These are phyloP conservation scores for Agaricus sinodeliciosus DNA, from an alignment of 768 basidiomycete genomes.

Conservation along the genomic window DNA sequence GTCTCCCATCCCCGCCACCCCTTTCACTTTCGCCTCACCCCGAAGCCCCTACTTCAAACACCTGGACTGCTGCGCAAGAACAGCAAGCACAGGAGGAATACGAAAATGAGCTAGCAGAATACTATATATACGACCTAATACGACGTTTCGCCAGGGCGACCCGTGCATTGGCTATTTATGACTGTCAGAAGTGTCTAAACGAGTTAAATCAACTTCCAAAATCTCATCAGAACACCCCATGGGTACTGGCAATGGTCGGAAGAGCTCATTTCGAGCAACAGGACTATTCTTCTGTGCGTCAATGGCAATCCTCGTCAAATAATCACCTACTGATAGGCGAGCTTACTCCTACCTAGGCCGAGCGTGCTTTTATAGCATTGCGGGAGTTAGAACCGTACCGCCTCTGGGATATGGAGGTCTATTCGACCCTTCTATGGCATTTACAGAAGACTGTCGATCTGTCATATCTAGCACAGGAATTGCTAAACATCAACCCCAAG, in stretches of 20 bases:
- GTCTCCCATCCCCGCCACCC: slow-evolving; percentile 58
- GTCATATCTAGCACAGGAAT: slow-evolving; percentile 89
- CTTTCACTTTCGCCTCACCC: slow-evolving; percentile 55
- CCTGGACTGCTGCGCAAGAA: slow-evolving; percentile 61
- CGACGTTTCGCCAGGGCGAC: slow-evolving; percentile 77
- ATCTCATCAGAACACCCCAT: slow-evolving; percentile 66
- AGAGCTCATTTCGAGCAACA: slow-evolving; percentile 86
- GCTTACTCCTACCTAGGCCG: slow-evolving; percentile 49
- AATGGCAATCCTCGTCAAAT: too few relatives aligned
- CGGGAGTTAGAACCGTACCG: slow-evolving; percentile 86
- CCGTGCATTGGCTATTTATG: slow-evolving; percentile 68
- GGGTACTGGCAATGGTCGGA: slow-evolving; percentile 78
- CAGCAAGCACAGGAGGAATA: slow-evolving; percentile 67
- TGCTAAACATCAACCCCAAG: slow-evolving; percentile 78
- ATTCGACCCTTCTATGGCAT: slow-evolving; percentile 96
- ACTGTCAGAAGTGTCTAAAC: slow-evolving; percentile 66
- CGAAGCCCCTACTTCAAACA: slow-evolving; percentile 55
- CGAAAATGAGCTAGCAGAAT: slow-evolving; percentile 69
- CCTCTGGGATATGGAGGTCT: slow-evolving; percentile 90
- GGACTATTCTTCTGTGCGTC: slow-evolving; percentile 81
- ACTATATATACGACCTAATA: slow-evolving; percentile 77
- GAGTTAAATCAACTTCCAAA: slow-evolving; percentile 73
- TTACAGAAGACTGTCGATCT: slow-evolving; percentile 77
- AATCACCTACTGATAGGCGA: too few relatives aligned
- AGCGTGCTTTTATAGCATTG: slow-evolving; percentile 80